These are phyloP conservation scores for Cyamopsis tetragonoloba DNA, from an alignment of 306 rosid species.

Conservation along the genomic window DNA sequence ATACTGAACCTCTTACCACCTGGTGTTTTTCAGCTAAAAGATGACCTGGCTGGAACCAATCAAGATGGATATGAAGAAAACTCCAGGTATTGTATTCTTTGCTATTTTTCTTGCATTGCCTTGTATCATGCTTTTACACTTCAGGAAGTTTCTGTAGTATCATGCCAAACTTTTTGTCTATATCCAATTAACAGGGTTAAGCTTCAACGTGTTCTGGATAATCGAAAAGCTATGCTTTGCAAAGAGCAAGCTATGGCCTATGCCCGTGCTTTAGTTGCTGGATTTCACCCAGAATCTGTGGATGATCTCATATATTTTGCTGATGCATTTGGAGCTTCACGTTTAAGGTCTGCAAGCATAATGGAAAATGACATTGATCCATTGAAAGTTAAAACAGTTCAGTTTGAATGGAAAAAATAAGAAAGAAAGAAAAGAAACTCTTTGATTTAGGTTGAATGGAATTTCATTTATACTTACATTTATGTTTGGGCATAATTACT, in stretches of 20 bases:
- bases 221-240: conserved; percentile 76
- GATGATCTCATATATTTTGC: conserved; percentile 84
- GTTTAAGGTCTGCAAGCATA: conserved; percentile 63
- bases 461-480: background rate
- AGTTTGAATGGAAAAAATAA: background rate
- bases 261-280: conserved; percentile 93
- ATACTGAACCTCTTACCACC: conserved; percentile 26
- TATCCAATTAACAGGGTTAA: conserved; percentile 59
- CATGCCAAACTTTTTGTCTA: conserved; percentile 34
- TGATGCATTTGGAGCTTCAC: conserved; percentile 95
- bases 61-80: conserved; percentile 69
- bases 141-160: conserved; percentile 16
- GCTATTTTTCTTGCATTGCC: background rate
- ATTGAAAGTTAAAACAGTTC: background rate
- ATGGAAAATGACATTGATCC: conserved; percentile 6
- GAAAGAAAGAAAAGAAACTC: no score
- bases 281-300: conserved; percentile 68
- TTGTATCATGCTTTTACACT: background rate
- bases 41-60: conserved; percentile 39
- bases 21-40: conserved; percentile 44
- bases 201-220: conserved; percentile 90
- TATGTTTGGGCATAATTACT: background rate
- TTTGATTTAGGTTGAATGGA: background rate
- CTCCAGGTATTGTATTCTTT: conserved; percentile 63
- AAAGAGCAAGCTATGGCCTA: conserved; percentile 99